Base-by-base conservation (phyloP, 352 stramenopile species). In the Phytophthora syringae region DNA sequence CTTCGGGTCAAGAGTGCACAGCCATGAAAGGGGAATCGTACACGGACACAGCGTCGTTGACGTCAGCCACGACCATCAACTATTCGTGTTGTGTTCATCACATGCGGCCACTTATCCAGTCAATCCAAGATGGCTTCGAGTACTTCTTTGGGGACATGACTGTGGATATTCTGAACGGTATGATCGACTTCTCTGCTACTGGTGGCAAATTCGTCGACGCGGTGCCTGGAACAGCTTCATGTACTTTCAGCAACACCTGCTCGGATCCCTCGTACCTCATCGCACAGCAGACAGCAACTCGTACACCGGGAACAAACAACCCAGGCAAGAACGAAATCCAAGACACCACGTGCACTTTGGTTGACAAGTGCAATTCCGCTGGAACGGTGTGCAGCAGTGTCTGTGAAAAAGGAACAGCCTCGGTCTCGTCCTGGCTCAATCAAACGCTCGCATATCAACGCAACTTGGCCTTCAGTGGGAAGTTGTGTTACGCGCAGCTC, bases 401-500 rank as follows among this genome's bases (percentile, higher is more conserved):
- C 15, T 88, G 79, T 34, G 64, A 82, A 21, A 75, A 75, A 34
- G 79, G 68, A 3, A 74, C 76, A 2, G 76, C 67, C 1, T 61
- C 50, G 1, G 51, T 79, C 9, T 71, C 67, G 18, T 52, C 64
- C 18, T 86, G 79, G 79, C 62, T 86, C 24, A 65, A 70, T n/a
- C 51, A 71, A 34, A 76, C 77, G 6, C 70, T 88, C 18, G 30
- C 52, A 20, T 88, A 84, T 34, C 74, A 88, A 39, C 77, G 77
- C 32, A 70, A 77, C 18, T 62, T 88, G 27, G 75, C 77, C 0
- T 70, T 78, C 60, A 67, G 39, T 32, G 56, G 67, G 1, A 65
- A 74, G 20, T 42, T 90, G 12, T 90, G 82, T 48, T 77, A 70
- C 15, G 65, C 79, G 11, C 79, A 89, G 50, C 25, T 88, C 7